A percentile compares a stretch with the other conserved stretches of the same genome.
phyloP scores from a whole-genome alignment of 208 protist genomes.

The Paratrypanosoma confusum region DNA sequence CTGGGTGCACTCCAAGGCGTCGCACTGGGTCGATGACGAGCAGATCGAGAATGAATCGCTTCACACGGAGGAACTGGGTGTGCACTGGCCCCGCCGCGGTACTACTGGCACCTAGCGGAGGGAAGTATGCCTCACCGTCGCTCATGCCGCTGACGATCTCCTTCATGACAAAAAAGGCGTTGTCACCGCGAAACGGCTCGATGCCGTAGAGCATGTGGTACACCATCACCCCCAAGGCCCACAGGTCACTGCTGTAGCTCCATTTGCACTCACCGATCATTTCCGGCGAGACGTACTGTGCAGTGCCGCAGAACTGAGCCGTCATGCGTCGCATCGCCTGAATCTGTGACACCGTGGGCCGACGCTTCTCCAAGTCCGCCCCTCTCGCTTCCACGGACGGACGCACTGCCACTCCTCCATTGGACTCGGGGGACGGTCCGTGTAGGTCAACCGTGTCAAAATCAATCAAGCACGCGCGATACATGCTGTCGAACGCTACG shows the following conservation, averaged over 20 bases:
- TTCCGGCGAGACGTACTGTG: conserved; percentile 93
- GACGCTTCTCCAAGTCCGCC: conserved; percentile 9
- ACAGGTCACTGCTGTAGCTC: conserved; percentile 91
- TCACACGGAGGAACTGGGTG: conserved; percentile 30
- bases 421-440: conserved; percentile 22
- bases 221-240: conserved; percentile 88
- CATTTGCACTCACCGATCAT: conserved; percentile 85
- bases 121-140: conserved; percentile 24
- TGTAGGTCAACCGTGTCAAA: conserved; percentile 80
- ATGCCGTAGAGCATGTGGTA: conserved; percentile 86
- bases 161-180: conserved; percentile 59
- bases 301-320: conserved; percentile 84
- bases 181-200: conserved; percentile 68
- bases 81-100: not conserved
- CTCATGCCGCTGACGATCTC: conserved; percentile 38
- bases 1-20: conserved; percentile 55
- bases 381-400: conserved; percentile 1
- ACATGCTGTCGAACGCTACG: conserved; percentile 67
- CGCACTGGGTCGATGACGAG: conserved; percentile 46
- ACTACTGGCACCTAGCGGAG: conserved; percentile 26
- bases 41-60: conserved; percentile 54
- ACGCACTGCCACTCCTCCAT: conserved; percentile 32
- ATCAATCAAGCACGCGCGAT: conserved; percentile 72
- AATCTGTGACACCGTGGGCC: conserved; percentile 71
- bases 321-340: conserved; percentile 67